Percentiles rank a stretch among this genome's conserved stretches.
Evolutionary conservation across 1,284 basidiomycete species (phyloP).

Genomic region (Vanrija humicola): DNA sequence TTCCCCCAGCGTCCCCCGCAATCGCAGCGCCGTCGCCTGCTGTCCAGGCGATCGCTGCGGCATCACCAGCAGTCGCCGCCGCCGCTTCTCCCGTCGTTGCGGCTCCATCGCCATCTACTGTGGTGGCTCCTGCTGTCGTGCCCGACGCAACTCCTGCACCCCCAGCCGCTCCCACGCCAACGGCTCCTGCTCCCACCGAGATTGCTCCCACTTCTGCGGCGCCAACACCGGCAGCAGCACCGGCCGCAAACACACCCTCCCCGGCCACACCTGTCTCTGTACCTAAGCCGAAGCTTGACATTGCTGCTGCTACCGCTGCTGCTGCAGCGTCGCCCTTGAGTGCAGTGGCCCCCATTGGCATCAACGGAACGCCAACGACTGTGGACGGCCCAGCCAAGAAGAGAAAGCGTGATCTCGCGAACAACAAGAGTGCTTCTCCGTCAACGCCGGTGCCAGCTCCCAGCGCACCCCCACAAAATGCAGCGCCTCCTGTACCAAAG

Average conservation of each 20-base stretch:
- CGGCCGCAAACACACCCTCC: background rate
- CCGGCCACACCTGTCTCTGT: background rate
- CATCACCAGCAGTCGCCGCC: no score
- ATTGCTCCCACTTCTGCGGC: background rate
- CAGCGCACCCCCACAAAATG: no score
- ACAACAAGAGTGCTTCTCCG: background rate
- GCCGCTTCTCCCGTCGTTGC: background rate
- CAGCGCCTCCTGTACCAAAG: constrained; percentile 17
- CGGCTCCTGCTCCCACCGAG: background rate
- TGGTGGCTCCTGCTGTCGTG: no score
- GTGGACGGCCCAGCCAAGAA: background rate
- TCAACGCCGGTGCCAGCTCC: constrained; percentile 1
- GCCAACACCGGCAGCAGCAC: background rate
- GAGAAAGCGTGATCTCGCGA: background rate
- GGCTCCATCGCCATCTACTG: no score
- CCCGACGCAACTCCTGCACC: background rate
- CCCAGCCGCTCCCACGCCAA: background rate
- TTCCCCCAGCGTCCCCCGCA: background rate
- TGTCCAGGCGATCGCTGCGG: background rate
- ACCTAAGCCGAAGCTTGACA: background rate
- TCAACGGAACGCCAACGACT: background rate
- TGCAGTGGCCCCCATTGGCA: background rate
- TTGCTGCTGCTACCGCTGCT: background rate
- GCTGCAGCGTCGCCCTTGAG: background rate
- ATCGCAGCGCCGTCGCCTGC: background rate